Conservation (phyloP, 305 asterid genomes). For the Fraxinus sp. region DNA sequence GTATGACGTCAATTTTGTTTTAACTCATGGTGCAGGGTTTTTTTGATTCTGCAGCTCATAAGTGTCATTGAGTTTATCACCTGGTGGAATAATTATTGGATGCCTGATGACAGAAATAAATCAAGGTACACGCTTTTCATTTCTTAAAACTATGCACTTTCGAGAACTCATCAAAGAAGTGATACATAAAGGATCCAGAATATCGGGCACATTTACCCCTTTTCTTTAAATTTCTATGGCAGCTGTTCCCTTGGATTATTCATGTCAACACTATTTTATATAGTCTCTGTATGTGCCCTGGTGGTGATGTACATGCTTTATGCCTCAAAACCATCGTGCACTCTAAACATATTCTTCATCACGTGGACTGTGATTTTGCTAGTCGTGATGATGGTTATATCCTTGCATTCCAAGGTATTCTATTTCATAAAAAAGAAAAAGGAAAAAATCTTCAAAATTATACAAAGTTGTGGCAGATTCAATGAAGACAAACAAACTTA, state of each 20-base stretch:
- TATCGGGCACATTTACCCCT: too few relatives aligned
- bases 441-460: not conserved
- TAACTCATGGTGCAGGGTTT: constrained; percentile 51
- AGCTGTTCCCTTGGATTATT: constrained; percentile 78
- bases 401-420: constrained; percentile 81
- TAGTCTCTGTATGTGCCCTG: constrained; percentile 68
- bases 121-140: constrained; percentile 39
- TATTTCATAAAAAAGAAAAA: too few relatives aligned
- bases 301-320: constrained; percentile 71
- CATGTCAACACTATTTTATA: constrained; percentile 77
- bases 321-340: constrained; percentile 64
- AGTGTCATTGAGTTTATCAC: constrained; percentile 90
- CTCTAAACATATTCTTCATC: constrained; percentile 87
- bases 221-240: constrained; percentile 6
- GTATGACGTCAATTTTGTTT: too few relatives aligned
- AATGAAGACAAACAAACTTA: not conserved
- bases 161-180: not conserved
- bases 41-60: constrained; percentile 79
- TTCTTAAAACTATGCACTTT: not conserved
- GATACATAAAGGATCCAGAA: not conserved
- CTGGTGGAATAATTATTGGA: constrained; percentile 95
- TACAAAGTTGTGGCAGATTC: not conserved
- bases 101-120: constrained; percentile 63
- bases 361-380: constrained; percentile 86
- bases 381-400: constrained; percentile 73